These are phyloP conservation scores for Colletotrichum euphorbiae DNA, from an alignment of 2,329 filamentous ascomycete species.

Conservation along the genomic window DNA sequence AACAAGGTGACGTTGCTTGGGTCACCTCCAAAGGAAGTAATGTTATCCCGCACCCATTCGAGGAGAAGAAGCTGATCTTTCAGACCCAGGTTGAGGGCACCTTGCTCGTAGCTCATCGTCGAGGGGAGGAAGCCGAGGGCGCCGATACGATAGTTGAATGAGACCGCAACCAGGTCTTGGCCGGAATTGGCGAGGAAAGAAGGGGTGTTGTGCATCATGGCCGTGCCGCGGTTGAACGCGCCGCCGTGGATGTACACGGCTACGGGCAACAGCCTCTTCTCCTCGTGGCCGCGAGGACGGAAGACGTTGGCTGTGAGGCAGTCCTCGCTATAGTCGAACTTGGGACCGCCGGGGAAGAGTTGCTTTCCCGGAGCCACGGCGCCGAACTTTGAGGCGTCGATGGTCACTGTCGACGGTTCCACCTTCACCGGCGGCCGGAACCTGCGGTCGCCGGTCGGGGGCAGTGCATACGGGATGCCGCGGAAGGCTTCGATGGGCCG, in stretches of 20 bases:
- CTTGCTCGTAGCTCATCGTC: constrained; percentile 62
- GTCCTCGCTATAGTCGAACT: constrained; percentile 56
- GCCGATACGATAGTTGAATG: constrained; percentile 73
- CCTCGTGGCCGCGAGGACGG: constrained; percentile 47
- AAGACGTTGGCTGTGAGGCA: constrained; percentile 67
- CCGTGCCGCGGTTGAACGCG: constrained; percentile 67
- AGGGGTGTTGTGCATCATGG: constrained; percentile 68
- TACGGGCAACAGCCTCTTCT: constrained; percentile 52
- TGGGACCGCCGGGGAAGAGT: constrained; percentile 43
- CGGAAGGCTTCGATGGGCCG: constrained; percentile 61
- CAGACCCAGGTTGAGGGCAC: constrained; percentile 72
- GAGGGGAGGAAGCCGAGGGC: constrained; percentile 77
- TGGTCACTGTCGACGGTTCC: constrained; percentile 39
- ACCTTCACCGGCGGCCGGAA: constrained; percentile 58
- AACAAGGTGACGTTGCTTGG: constrained; percentile 68
- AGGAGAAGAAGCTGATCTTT: constrained; percentile 70
- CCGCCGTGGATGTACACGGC: constrained; percentile 74
- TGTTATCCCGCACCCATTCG: constrained; percentile 72
- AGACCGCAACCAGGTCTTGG: constrained; percentile 67
- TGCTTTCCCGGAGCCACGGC: constrained; percentile 52
- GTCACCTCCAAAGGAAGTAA: constrained; percentile 71
- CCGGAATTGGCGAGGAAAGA: constrained; percentile 69
- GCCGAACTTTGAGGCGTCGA: constrained; percentile 53
- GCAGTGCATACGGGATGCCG: constrained; percentile 63
- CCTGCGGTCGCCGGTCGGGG: constrained; percentile 47